A percentile compares a stretch with the other conserved stretches of the same genome.
These are phyloP conservation scores for Artemisia tridentata DNA, from an alignment of 129 eudicot species.

Conservation along the genomic window DNA sequence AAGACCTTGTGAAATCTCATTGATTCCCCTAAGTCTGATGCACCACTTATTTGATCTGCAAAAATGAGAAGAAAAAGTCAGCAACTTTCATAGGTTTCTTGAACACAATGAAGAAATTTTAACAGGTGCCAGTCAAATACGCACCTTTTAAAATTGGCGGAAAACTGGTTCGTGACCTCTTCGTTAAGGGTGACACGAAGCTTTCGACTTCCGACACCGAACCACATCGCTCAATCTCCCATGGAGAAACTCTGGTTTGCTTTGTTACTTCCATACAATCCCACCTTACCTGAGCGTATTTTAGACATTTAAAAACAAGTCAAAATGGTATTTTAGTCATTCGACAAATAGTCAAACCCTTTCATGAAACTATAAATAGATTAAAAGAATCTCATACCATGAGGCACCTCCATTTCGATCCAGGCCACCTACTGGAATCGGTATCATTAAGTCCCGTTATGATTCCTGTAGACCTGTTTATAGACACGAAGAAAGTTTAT, in stretches of 20 bases:
- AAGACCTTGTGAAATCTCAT: slow-evolving; percentile 88
- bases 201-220: slow-evolving; percentile 50
- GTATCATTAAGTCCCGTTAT: slow-evolving; percentile 58
- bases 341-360: not conserved
- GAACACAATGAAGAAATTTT: not conserved
- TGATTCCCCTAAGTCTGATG: slow-evolving; percentile 71
- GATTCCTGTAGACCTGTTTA: slow-evolving; percentile 66
- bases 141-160: slow-evolving; percentile 49
- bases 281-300: slow-evolving; percentile 77
- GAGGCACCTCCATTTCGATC: slow-evolving; percentile 93
- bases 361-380: not conserved
- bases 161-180: slow-evolving; percentile 60
- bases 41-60: slow-evolving; percentile 56
- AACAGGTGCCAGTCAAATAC: not conserved
- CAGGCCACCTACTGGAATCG: slow-evolving; percentile 84
- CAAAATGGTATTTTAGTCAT: not conserved
- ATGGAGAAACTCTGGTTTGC: slow-evolving; percentile 82
- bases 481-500: not conserved
- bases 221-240: slow-evolving; percentile 91
- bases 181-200: slow-evolving; percentile 49
- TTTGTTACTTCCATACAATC: slow-evolving; percentile 56
- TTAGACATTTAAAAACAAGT: not conserved
- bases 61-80: not conserved
- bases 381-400: slow-evolving; percentile 43
- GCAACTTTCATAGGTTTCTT: not conserved